phyloP scores from a whole-genome alignment of 768 basidiomycete genomes.

The Floccularia luteovirens region DNA sequence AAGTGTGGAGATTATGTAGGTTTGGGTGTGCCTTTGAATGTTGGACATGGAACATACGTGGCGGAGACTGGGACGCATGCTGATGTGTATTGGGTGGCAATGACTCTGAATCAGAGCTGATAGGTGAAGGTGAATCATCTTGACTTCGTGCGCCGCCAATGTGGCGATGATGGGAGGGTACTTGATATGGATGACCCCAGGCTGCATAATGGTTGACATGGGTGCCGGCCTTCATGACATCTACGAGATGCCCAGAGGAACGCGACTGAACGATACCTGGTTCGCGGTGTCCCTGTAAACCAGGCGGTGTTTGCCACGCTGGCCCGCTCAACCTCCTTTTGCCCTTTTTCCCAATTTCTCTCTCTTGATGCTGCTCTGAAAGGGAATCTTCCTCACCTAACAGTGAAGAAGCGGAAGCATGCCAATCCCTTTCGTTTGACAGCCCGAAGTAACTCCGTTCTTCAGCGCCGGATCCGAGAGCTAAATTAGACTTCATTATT shows the following conservation, averaged over 20 bases:
- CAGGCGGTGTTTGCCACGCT: slow-evolving; percentile 43
- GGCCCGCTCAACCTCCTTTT: slow-evolving; percentile 49
- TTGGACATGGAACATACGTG: slow-evolving; percentile 23
- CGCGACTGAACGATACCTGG: slow-evolving; percentile 27
- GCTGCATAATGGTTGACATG: slow-evolving; percentile 18
- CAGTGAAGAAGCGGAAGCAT: slow-evolving; percentile 4
- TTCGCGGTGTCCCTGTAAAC: slow-evolving; percentile 19
- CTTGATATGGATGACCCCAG: slow-evolving; percentile 37
- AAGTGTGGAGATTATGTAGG: slow-evolving; percentile 10
- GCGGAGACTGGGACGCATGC: slow-evolving; percentile 24
- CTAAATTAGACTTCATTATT: slow-evolving; percentile 28
- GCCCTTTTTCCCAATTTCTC: slow-evolving; percentile 15
- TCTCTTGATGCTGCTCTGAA: slow-evolving; percentile 14
- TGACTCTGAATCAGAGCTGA: slow-evolving; percentile 60
- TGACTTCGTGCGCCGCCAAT: slow-evolving; percentile 17
- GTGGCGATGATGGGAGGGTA: slow-evolving; percentile 26
- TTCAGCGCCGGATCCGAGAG: slow-evolving; percentile 15
- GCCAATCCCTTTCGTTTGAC: slow-evolving; percentile 28
- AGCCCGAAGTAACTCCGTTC: slow-evolving; percentile 34
- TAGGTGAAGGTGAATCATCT: slow-evolving; percentile 64
- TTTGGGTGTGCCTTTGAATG: slow-evolving; percentile 11
- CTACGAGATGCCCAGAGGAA: slow-evolving; percentile 34
- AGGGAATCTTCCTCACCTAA: slow-evolving; percentile 4
- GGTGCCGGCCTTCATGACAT: slow-evolving; percentile 18
- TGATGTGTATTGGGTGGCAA: no score